Conservation (phyloP, 345 rosid genomes). For the Brassica rapa region DNA sequence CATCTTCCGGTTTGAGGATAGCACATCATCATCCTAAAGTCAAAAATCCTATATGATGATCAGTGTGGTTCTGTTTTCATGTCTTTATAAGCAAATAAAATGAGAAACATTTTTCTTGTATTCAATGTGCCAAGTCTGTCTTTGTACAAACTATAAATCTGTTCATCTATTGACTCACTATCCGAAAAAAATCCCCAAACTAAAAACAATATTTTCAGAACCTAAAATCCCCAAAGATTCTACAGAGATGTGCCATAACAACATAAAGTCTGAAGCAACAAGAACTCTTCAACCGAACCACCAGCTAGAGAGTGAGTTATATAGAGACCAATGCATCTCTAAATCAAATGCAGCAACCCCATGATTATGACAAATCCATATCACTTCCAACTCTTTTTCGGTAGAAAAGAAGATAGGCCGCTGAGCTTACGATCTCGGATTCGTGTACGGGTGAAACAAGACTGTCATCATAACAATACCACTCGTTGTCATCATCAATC, state of each 20-base stretch:
- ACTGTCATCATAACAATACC: slow-evolving; percentile 91
- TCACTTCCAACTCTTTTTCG: slow-evolving; percentile 60
- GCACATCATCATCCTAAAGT: slow-evolving; percentile 9
- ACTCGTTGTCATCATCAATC: slow-evolving; percentile 80
- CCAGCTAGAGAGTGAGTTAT: too few species aligned
- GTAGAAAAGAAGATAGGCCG: slow-evolving; percentile 91
- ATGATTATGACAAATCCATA: background rate
- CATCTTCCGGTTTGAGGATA: slow-evolving; percentile 37
- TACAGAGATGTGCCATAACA: too few species aligned
- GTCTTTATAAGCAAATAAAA: background rate
- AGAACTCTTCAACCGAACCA: too few species aligned
- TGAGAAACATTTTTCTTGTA: background rate
- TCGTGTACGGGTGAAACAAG: slow-evolving; percentile 70
- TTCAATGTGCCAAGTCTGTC: background rate
- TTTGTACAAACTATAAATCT: background rate
- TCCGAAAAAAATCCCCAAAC: background rate
- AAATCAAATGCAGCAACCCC: background rate
- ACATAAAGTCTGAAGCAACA: too few species aligned
- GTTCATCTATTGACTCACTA: background rate
- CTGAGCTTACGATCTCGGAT: slow-evolving; percentile 67
- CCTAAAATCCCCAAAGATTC: too few species aligned
- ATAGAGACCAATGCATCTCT: too few species aligned
- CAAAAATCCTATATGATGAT: background rate
- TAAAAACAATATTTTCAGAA: too few species aligned
- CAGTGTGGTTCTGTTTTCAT: background rate